phyloP scores from a whole-genome alignment of 2,329 filamentous ascomycete species.

The Uncinocarpus reesii region DNA sequence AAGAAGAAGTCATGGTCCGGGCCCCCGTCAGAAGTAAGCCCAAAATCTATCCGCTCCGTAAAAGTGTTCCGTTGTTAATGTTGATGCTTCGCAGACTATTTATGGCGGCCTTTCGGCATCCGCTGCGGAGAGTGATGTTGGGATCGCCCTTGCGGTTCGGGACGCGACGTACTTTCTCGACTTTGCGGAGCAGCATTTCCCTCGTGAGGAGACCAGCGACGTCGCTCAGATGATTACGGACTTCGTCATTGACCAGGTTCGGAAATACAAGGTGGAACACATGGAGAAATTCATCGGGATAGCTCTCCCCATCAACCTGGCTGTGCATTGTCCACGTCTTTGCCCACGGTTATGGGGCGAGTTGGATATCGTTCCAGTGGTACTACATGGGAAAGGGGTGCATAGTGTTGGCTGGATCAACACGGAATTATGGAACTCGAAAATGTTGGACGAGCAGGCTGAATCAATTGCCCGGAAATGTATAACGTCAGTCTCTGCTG shows the following conservation, averaged over 20 bases:
- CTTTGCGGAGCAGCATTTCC: slow-evolving; percentile 54
- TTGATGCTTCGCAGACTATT: slow-evolving; percentile 27
- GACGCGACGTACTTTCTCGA: slow-evolving; percentile 66
- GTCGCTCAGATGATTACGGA: slow-evolving; percentile 44
- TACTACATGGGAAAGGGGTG: slow-evolving; percentile 39
- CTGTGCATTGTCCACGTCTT: slow-evolving; percentile 52
- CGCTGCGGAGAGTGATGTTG: slow-evolving; percentile 38
- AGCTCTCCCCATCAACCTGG: slow-evolving; percentile 54
- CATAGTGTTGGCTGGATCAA: slow-evolving; percentile 22
- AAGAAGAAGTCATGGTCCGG: slow-evolving; percentile 29
- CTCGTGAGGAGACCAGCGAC: slow-evolving; percentile 34
- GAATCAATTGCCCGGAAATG: slow-evolving; percentile 74
- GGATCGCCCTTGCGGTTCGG: slow-evolving; percentile 59
- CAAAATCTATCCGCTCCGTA: background rate
- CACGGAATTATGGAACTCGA: slow-evolving; percentile 41
- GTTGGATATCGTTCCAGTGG: slow-evolving; percentile 63
- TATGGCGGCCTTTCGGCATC: slow-evolving; percentile 35
- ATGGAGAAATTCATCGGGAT: slow-evolving; percentile 64
- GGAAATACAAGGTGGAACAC: slow-evolving; percentile 53
- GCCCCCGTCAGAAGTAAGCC: slow-evolving; percentile 32
- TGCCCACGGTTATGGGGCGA: slow-evolving; percentile 65
- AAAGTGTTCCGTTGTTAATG: background rate
- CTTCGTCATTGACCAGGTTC: slow-evolving; percentile 48
- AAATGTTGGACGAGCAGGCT: slow-evolving; percentile 66
- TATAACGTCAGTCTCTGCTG: slow-evolving; percentile 48